Evolutionary conservation across 176 grass and related monocot species (phyloP).

Genomic region (Phoenix dactylifera): DNA sequence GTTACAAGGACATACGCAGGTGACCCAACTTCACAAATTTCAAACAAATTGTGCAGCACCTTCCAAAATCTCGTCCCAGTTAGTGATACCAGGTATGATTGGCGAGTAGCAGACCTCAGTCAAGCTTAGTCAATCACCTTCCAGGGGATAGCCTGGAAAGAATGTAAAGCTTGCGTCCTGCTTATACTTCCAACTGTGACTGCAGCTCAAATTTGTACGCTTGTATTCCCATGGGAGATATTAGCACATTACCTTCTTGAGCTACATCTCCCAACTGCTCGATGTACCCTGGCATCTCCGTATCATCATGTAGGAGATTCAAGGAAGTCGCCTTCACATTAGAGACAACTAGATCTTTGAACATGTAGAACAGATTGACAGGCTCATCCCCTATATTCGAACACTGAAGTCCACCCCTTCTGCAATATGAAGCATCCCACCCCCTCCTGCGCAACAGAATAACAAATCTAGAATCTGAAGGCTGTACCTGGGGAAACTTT

Average conservation of each 20-base stretch:
- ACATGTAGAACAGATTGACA: conserved; percentile 93
- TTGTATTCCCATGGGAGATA: conserved; percentile 95
- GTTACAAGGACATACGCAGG: too few species aligned
- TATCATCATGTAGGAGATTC: conserved; percentile 86
- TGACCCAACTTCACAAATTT: too few species aligned
- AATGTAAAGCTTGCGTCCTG: too few species aligned
- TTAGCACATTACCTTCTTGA: conserved; percentile 83
- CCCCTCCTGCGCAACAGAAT: conserved; percentile 79
- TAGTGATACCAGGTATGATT: too few species aligned
- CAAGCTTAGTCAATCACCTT: too few species aligned
- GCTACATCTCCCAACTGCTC: conserved; percentile 68
- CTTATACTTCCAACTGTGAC: conserved; percentile 10
- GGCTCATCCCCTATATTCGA: conserved; percentile 55
- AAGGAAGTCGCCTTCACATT: conserved; percentile 87
- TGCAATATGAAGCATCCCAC: conserved; percentile 84
- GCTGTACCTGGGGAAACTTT: conserved; percentile 49
- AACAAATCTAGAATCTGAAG: conserved; percentile 45
- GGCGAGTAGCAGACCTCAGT: too few species aligned
- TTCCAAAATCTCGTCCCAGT: too few species aligned
- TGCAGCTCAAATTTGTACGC: conserved; percentile 90
- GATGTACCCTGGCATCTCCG: conserved; percentile 74
- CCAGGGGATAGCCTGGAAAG: too few species aligned
- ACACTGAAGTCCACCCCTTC: conserved; percentile 55
- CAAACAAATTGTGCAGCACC: too few species aligned
- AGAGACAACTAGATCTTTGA: conserved; percentile 65